Evolutionary conservation across 257 asterid genomes (phyloP), one percentile per base, ranked within the genome.

Genomic region (Cinchona pubescens): DNA sequence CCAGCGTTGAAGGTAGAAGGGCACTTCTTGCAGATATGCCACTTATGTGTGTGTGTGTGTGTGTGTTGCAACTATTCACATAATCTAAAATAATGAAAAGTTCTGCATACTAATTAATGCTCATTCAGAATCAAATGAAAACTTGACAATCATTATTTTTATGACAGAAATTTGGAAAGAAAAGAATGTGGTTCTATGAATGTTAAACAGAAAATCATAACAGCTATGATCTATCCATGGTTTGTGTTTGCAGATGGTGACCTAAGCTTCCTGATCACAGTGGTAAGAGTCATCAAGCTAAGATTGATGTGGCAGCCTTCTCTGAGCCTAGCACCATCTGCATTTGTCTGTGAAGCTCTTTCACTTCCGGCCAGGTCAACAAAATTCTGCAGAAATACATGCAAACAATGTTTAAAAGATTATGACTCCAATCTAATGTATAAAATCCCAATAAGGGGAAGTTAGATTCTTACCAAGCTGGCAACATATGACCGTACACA

Each of bases 261-360:
- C 98, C 98, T 93, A 72, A 93, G 95, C 86, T 93, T 93, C 82
- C 98, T 85, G 75, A 93, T 93, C 61, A 93, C 98, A 71, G 96
- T 93, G 61, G 98, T 93, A 32, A 93, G 96, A 72, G 97, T 93
- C 98, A 93, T 93, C 90, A 93, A 85, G 84, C 98, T 93, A 79
- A 93, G 93, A 83, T 93, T 93, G 85, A 93, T 93, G 79, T 93
- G 98, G 82, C 98, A 93, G 80, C 98, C 98, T 90, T 93, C 98
- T 72, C 98, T 84, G 72, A 93, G 98, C 85, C 98, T 85, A 62
- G 86, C 89, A 73, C 98, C 98, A 60, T 93, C 98, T 69, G 98
- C 97, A 77, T 93, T 88, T 75, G 98, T 91, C 83, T 93, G 98
- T 69, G 97, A 83, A 29, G 98, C 93, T 79, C 97, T 86, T 81